phyloP scores from a whole-genome alignment of 257 asterid genomes.

The Solanum tacnaense region DNA sequence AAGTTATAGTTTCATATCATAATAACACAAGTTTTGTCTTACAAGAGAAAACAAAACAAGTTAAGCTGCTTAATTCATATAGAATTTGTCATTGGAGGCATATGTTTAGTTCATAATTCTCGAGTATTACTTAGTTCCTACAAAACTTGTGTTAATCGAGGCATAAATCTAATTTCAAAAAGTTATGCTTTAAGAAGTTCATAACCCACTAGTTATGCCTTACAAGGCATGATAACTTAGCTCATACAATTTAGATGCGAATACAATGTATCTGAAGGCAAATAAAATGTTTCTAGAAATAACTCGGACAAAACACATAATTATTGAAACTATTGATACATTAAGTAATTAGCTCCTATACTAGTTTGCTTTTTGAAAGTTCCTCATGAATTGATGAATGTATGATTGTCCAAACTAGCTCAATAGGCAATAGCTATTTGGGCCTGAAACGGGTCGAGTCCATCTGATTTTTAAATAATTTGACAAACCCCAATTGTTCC shows the following conservation, averaged over 20 bases:
- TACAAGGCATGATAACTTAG: too few species aligned
- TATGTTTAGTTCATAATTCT: background rate
- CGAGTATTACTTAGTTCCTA: background rate
- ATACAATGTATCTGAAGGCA: background rate
- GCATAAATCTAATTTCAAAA: background rate
- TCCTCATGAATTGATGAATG: background rate
- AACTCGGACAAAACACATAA: too few species aligned
- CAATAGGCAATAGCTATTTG: background rate
- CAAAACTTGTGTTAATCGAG: background rate
- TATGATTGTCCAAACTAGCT: background rate
- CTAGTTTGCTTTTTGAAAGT: background rate
- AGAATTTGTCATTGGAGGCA: background rate
- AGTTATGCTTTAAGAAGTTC: background rate
- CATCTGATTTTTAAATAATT: background rate
- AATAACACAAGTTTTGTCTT: too few species aligned
- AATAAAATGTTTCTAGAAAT: background rate
- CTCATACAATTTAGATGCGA: background rate
- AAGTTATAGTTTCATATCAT: too few species aligned
- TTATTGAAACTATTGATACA: background rate
- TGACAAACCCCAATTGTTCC: background rate
- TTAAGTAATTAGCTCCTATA: background rate
- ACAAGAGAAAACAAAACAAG: too few species aligned
- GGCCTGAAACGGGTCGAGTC: background rate
- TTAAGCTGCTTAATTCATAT: background rate
- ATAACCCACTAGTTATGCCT: background rate